Evolutionary conservation across 129 eudicot genomes (phyloP), one percentile per base, ranked within the genome.

Genomic region (Apium graveolens): DNA sequence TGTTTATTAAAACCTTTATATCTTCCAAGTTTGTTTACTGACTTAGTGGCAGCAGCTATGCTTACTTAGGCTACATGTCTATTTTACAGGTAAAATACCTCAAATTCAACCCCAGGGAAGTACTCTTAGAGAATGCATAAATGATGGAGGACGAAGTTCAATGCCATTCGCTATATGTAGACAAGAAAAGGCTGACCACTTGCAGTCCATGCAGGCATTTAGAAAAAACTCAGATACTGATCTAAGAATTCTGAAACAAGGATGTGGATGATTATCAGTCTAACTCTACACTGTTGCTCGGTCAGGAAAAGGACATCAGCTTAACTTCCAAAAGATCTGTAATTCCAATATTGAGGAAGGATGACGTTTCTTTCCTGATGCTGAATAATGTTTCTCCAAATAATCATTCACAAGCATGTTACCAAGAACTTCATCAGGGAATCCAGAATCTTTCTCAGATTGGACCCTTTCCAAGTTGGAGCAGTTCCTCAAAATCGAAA

Each of bases 371-470:
- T 72, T 16, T 79, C 79, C 35, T 57, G 73, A 31, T 83, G 31
- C 76, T 63, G 32, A 76, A 75, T 14, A 75, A 26, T 82, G 89
- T 87, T 45, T 79, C 87, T 41, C 77, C 78, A 38, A 86, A 84
- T 76, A 53, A 76, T 44, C 81, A 43, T 55, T 65, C 80, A 76
- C 81, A 83, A 35, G 57, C 80, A 43, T 42, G 71, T 78, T 57
- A 51, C 14, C 86, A 80, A 66, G 91, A 78, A 14, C 87, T 82
- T 66, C 83, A 82, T 78, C 80, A 84, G 45, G 73, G 80, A 48
- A 81, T 83, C 81, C 93, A 76, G 29, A 85, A 83, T 48, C 81
- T 45, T 71, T 76, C 82, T 32, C 76, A 85, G 46, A 76, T 43
- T 34, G 78, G 80, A 76, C 72, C 76, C 69, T 80, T 81, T 78